phyloP scores from a whole-genome alignment of 176 grass and related monocot species.

The Canna indica region DNA sequence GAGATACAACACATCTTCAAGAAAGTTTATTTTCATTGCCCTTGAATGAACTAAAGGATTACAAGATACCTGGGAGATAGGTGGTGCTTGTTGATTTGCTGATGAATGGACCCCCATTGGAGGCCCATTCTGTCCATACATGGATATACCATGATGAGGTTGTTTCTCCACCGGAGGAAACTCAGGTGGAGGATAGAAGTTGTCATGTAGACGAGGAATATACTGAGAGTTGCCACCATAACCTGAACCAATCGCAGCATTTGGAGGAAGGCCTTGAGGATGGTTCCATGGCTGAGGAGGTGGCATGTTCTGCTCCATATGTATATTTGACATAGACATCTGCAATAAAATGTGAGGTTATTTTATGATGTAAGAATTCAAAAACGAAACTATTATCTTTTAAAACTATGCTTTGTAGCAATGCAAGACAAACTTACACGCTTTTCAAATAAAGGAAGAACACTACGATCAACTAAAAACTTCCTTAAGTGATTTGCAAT shows the following conservation, averaged over 20 bases:
- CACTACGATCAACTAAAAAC: slow-evolving; percentile 53
- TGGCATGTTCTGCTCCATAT: slow-evolving; percentile 65
- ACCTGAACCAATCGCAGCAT: slow-evolving; percentile 32
- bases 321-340: slow-evolving; percentile 49
- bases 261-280: slow-evolving; percentile 50
- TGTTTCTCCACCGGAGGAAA: slow-evolving; percentile 58
- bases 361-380: too few relatives aligned
- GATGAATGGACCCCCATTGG: slow-evolving; percentile 25
- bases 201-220: slow-evolving; percentile 66
- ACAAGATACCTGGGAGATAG: slow-evolving; percentile 59
- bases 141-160: slow-evolving; percentile 69
- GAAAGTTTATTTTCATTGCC: neutral
- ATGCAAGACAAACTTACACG: slow-evolving; percentile 31
- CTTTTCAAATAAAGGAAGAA: slow-evolving; percentile 51
- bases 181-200: slow-evolving; percentile 71
- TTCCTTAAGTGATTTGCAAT: slow-evolving; percentile 59
- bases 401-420: slow-evolving; percentile 20
- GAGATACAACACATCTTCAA: too few relatives aligned
- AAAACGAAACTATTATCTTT: neutral
- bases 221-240: slow-evolving; percentile 66
- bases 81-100: slow-evolving; percentile 47
- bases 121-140: slow-evolving; percentile 58
- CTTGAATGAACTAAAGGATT: slow-evolving; percentile 6
- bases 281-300: slow-evolving; percentile 64
- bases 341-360: slow-evolving; percentile 5